Evolutionary conservation across 257 asterid genomes (phyloP), one percentile per base, ranked within the genome.

Genomic region (Solanum infundibuliforme): DNA sequence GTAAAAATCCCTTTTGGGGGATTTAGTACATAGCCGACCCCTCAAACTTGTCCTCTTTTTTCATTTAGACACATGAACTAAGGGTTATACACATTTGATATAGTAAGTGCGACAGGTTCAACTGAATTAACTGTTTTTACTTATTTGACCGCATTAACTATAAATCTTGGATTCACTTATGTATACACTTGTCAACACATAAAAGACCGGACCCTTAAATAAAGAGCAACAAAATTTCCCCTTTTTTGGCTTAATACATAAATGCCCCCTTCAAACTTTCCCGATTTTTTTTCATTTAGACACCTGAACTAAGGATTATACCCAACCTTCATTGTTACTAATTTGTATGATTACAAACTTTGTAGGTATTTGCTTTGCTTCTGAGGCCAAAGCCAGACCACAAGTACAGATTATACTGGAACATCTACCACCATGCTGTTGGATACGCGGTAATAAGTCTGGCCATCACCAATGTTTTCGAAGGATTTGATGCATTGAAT

Each of bases 381-480:
- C 65, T 96, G 86, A 88, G 99, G 92, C 99, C 98, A 12, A 95
- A 94, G 93, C 95, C 96, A 5, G 97, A 96, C 32, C 97, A 95
- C 89, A 96, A 96, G 52, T 93, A 60, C 89, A 93, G 98, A 90
- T 8, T 92, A 0, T 90, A 93, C 89, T 96, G 99, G 98, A 96
- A 96, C 94, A 83, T 96, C 13, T 96, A 96, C 93, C 99, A 96
- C 60, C 91, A 91, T 55, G 31, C 36, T 9, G 48, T 87, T 32
- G 99, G 99, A 5, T 96, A 95, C 92, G 14, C 90, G 0, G 95
- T 94, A 3, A 93, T 96, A 12, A 34, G 34, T 12, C 91, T 95
- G 4, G 92, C 95, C 91, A 95, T 96, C 58, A 72, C 84, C 21
- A 96, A 96, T 89, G 91, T 95, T 38, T 95, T 94, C 81, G 88